Percentiles rank a stretch among this genome's conserved stretches.
These are phyloP conservation scores for Monilinia laxa DNA, from an alignment of 2,329 filamentous ascomycete genomes.

Conservation along the genomic window DNA sequence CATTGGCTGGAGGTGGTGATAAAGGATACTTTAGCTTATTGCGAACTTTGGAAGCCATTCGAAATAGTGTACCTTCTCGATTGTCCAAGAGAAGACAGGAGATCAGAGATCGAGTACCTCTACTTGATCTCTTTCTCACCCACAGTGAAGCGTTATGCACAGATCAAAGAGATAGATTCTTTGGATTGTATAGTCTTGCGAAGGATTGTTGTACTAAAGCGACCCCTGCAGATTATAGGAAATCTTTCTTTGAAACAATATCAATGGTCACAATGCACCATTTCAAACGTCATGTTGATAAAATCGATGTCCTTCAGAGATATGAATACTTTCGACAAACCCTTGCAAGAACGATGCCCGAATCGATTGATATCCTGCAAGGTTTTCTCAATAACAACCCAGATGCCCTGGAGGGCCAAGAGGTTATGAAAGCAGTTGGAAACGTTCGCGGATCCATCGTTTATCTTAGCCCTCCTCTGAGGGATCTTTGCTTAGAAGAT, in stretches of 20 bases:
- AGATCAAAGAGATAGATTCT: constrained; percentile 23
- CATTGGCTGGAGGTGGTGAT: not conserved
- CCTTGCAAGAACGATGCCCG: constrained; percentile 8
- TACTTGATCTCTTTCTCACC: constrained; percentile 23
- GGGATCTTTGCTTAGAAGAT: not conserved
- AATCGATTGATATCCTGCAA: not conserved
- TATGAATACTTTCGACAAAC: constrained; percentile 17
- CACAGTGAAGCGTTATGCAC: constrained; percentile 21
- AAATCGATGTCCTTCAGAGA: constrained; percentile 18
- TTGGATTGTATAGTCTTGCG: constrained; percentile 22
- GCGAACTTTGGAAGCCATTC: constrained; percentile 14
- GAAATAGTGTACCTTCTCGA: constrained; percentile 16
- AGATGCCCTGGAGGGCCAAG: constrained; percentile 7
- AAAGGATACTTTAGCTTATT: constrained; percentile 15
- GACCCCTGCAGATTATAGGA: constrained; percentile 20
- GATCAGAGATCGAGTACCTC: constrained; percentile 4
- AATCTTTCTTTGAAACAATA: constrained; percentile 20
- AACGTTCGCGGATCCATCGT: constrained; percentile 18
- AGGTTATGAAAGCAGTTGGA: constrained; percentile 19
- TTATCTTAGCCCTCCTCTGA: constrained; percentile 15
- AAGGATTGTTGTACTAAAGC: constrained; percentile 19
- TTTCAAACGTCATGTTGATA: constrained; percentile 17
- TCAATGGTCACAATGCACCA: constrained; percentile 16
- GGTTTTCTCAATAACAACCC: constrained; percentile 7
- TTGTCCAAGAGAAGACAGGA: constrained; percentile 19